A percentile compares a stretch with the other conserved stretches of the same genome.
Evolutionary conservation across 176 grass and related monocot genomes (phyloP).

Genomic region (Lolium perenne): DNA sequence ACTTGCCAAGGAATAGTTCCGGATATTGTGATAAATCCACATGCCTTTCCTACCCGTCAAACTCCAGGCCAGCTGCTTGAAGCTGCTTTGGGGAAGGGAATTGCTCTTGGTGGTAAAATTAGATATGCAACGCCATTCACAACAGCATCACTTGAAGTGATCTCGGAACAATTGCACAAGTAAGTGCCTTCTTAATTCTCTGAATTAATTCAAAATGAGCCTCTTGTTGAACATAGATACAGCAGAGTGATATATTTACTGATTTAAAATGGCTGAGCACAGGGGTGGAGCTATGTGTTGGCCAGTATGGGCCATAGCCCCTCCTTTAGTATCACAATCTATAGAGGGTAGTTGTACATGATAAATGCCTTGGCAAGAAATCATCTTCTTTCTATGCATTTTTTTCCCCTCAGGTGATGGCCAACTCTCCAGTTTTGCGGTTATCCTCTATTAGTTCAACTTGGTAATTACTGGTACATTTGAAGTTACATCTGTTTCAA

Average conservation of each 20-base stretch:
- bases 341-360: too few species aligned
- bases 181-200: slow-evolving; percentile 46
- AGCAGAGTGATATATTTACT: too few species aligned
- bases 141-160: slow-evolving; percentile 79
- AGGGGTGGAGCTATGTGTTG: too few species aligned
- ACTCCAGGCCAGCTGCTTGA: slow-evolving; percentile 95
- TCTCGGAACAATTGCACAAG: slow-evolving; percentile 83
- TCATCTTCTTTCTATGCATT: neutral
- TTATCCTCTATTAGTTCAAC: slow-evolving; percentile 33
- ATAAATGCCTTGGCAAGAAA: too few species aligned
- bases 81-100: slow-evolving; percentile 96
- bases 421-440: slow-evolving; percentile 17
- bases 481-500: slow-evolving; percentile 12
- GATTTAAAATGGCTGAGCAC: too few species aligned
- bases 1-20: slow-evolving; percentile 88
- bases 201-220: neutral
- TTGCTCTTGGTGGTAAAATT: slow-evolving; percentile 59
- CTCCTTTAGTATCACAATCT: too few species aligned
- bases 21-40: slow-evolving; percentile 96
- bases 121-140: slow-evolving; percentile 95
- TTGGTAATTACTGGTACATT: slow-evolving; percentile 31
- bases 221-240: slow-evolving; percentile 10
- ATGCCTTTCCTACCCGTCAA: slow-evolving; percentile 95
- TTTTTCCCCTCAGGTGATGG: neutral
- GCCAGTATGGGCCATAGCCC: too few species aligned